Percentiles rank a stretch among this genome's conserved stretches.
phyloP scores from a whole-genome alignment of 345 rosid genomes.

The Brassica rapa region DNA sequence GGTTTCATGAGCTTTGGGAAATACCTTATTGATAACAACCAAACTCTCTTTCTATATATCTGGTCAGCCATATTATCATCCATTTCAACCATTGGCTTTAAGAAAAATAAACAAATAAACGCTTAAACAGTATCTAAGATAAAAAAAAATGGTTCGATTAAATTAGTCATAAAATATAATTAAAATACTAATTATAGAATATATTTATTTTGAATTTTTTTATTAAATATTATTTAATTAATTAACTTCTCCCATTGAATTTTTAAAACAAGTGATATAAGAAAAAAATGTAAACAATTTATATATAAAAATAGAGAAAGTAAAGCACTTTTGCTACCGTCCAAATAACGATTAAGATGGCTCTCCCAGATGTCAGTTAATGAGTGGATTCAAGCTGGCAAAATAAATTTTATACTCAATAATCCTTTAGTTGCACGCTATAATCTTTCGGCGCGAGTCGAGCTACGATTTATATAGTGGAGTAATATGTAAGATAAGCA shows the following conservation, averaged over 20 bases:
- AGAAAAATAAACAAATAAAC: not conserved
- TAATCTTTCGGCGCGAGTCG: constrained; percentile 35
- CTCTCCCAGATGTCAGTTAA: constrained; percentile 14
- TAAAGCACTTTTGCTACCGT: constrained; percentile 25
- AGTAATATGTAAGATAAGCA: not conserved
- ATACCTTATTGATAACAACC: constrained; percentile 10
- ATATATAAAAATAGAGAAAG: no score
- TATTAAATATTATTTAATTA: no score
- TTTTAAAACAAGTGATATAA: not conserved
- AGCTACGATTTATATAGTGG: not conserved
- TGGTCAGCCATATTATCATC: not conserved
- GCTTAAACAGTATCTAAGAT: not conserved
- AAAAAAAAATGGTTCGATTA: not conserved
- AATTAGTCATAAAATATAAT: not conserved
- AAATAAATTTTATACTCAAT: constrained; percentile 18
- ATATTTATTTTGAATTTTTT: not conserved
- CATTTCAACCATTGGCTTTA: not conserved
- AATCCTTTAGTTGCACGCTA: constrained; percentile 34
- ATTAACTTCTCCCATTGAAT: not conserved
- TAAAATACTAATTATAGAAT: not conserved
- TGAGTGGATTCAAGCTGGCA: constrained; percentile 33
- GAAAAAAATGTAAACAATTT: not conserved
- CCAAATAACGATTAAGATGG: constrained; percentile 17
- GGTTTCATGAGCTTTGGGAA: constrained; percentile 7
- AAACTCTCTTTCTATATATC: not conserved